These are phyloP conservation scores for Fraxinus floribunda DNA, from an alignment of 305 asterid genomes.

Conservation along the genomic window DNA sequence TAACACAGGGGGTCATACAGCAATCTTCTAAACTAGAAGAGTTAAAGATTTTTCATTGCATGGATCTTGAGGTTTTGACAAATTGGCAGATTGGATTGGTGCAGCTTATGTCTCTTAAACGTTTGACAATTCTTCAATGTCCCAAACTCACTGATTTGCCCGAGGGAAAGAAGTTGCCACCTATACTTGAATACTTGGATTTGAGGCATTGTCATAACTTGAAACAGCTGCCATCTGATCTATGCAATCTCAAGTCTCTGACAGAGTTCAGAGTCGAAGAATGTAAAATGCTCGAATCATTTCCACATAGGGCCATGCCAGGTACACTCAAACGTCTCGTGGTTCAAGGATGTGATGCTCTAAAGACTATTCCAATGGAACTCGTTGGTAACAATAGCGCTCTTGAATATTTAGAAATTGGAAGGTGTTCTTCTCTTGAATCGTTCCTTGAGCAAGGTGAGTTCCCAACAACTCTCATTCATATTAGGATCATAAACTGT, in stretches of 20 bases:
- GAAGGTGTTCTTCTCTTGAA: background rate
- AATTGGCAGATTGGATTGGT: background rate
- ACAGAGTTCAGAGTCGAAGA: background rate
- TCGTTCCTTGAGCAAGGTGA: background rate
- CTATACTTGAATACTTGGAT: background rate
- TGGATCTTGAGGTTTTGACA: background rate
- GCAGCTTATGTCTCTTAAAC: background rate
- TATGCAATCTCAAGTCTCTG: conserved; percentile 1
- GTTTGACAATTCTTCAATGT: background rate
- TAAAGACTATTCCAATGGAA: background rate
- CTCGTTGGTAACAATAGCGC: background rate
- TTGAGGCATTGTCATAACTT: background rate
- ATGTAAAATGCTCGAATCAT: background rate
- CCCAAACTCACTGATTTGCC: background rate
- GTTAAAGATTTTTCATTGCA: background rate
- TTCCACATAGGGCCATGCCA: background rate
- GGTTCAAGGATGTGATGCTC: background rate
- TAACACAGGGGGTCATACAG: background rate
- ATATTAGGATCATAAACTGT: background rate
- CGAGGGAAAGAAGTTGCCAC: background rate
- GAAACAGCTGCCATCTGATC: background rate
- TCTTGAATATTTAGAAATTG: background rate
- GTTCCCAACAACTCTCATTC: background rate
- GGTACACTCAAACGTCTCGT: background rate
- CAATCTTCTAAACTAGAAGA: background rate